A percentile compares a stretch with the other conserved stretches of the same genome.
These are phyloP conservation scores for Cryphonectria japonica DNA, from an alignment of 2,329 filamentous ascomycete genomes.

Conservation along the genomic window DNA sequence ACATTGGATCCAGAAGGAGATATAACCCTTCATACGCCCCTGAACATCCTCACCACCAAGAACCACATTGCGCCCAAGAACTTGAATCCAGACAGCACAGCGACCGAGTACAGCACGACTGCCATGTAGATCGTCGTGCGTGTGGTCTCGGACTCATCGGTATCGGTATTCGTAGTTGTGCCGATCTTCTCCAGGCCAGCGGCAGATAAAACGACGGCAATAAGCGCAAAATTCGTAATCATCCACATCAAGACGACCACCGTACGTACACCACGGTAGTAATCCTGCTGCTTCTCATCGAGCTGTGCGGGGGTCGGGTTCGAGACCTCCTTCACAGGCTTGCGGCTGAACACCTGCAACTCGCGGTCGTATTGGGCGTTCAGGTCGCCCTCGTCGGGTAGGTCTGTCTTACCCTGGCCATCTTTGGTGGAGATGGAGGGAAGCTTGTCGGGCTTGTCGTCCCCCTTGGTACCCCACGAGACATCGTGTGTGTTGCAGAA, in stretches of 20 bases:
- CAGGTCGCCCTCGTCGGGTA: conserved; percentile 92
- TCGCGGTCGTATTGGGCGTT: conserved; percentile 95
- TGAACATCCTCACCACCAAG: conserved; percentile 84
- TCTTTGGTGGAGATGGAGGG: conserved; percentile 89
- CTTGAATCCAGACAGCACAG: conserved; percentile 80
- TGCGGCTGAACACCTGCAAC: conserved; percentile 71
- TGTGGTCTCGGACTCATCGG: conserved; percentile 42
- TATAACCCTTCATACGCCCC: conserved; percentile 61
- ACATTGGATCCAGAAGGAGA: neutral
- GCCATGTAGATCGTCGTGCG: conserved; percentile 82
- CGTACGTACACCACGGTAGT: conserved; percentile 94
- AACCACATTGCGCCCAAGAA: conserved; percentile 92
- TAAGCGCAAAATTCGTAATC: conserved; percentile 89
- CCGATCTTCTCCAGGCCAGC: conserved; percentile 75
- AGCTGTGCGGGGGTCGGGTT: conserved; percentile 56
- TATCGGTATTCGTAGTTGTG: conserved; percentile 11
- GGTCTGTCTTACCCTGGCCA: conserved; percentile 87
- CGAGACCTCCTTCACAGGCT: conserved; percentile 74
- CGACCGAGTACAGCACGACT: conserved; percentile 87
- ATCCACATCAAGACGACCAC: conserved; percentile 95
- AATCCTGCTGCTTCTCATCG: conserved; percentile 91
- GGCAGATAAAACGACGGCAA: conserved; percentile 82
- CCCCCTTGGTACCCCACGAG: conserved; percentile 97
- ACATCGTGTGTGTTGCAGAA: conserved; percentile 99
- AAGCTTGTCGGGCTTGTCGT: conserved; percentile 91